Evolutionary conservation across 1,284 basidiomycete species (phyloP), one percentile per base, ranked within the genome.

Genomic region (Inonotus hispidus): DNA sequence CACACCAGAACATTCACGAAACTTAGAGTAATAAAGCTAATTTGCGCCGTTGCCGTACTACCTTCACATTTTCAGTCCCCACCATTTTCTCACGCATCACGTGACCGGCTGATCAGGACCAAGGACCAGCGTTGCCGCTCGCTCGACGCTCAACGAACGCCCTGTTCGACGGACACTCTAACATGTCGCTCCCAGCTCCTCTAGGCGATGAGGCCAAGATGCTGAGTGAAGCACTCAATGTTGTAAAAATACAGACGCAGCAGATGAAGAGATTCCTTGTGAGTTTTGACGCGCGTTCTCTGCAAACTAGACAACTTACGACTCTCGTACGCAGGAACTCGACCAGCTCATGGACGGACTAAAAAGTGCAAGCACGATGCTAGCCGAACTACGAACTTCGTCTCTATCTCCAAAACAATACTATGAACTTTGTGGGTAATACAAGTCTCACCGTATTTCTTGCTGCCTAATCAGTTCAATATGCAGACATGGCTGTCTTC

Each of bases 301-400:
- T 46, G 27, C 55, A 49, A 21, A 47, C n/a, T 27, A 38, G 32
- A 21, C 41, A 43, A 23, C 37, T 53, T n/a, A 55, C 23, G 27
- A 35, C 27, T 3, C 35, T 21, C 19, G 21, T 35, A 53, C 63
- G 38, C 68, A 94, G 93, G 92, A 97, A 73, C 77, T 84, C 66
- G 95, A 98, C 76, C 90, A 95, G 72, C 88, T 98, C 65, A 98
- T 98, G 95, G 95, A 98, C 73, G 95, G 92, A 19, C 80, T 98
- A 69, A 98, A 98, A 78, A 90, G 89, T 63, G 93, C 95, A 11
- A 95, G 93, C 69, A 82, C 93, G 57, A 97, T 98, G 94, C 84
- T 98, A 57, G 92, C 93, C 19, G 95, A 98, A 71, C 81, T 98
- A 21, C 81, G 95, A 62, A 97, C 94, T 0, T 93, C 91, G 8